Base-by-base conservation (phyloP, 768 basidiomycete genomes). In the Kwoniella bestiolae region DNA sequence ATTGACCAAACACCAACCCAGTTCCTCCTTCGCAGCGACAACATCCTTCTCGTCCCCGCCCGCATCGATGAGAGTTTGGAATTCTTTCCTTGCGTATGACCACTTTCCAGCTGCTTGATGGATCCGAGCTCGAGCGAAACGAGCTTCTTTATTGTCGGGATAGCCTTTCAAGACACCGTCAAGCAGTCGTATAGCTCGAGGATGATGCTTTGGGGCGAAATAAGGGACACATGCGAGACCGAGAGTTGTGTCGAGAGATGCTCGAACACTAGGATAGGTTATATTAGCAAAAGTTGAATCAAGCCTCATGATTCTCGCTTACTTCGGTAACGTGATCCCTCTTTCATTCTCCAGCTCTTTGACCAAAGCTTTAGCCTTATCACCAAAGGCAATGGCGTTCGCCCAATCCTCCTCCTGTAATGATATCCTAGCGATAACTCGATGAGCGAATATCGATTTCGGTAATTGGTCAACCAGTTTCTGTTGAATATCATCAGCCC, bases 141-240 rank as follows among this genome's bases (percentile, higher is more conserved):
- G 83, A 28, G 87, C 88, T 12, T 84, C 79, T 8, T 87, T 81
- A 70, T 92, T 89, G 56, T 85, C 73, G 0, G 90, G 86, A 41
- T 89, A 86, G 34, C 84, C 81, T 2, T 82, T 71, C 0, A 98
- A 85, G 16, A 95, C 84, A 3, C 88, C 86, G 32, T 90, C 86
- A 23, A 97, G 83, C 9, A 96, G 84, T 18, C 85, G 82, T 26
- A 89, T 82, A 1, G 96, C 95, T 56, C 89, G 87, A 11, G 83
- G 71, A 76, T 98, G 95, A 71, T 97, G 90, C 72, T 94, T 94
- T 0, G 95, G 95, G 29, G 94, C 88, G 79, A 87, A 91, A 53
- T 90, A 84, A 74, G 96, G 90, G 3, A 92, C 90, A 16, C 96
- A 84, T 4, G 91, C 87, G 0, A 87, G 89, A 2, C 88, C 89